Percentiles rank a stretch among this genome's conserved stretches.
Evolutionary conservation across 2,329 filamentous ascomycete genomes (phyloP).

Genomic region (Whalleya microplaca): DNA sequence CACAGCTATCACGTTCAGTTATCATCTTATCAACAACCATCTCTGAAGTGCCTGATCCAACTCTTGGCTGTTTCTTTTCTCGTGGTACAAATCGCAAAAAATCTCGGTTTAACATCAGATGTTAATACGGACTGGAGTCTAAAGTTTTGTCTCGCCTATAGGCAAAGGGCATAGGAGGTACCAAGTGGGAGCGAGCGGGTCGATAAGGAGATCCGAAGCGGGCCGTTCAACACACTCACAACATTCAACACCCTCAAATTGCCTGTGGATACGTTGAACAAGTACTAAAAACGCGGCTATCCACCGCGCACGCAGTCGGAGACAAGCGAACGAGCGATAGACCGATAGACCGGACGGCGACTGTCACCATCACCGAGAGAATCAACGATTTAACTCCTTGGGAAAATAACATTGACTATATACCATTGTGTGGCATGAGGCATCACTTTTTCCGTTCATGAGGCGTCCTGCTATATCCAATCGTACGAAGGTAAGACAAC

Average conservation of each 20-base stretch:
- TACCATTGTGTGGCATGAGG: slow-evolving; percentile 14
- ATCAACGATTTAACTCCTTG: slow-evolving; percentile 7
- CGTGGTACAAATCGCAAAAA: slow-evolving; percentile 1
- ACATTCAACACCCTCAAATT: slow-evolving; percentile 13
- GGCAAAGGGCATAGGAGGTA: neutral
- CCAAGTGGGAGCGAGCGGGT: slow-evolving; percentile 2
- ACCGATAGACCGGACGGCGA: slow-evolving; percentile 6
- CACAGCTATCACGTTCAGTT: neutral
- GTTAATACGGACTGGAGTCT: slow-evolving; percentile 8
- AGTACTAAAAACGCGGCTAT: slow-evolving; percentile 7
- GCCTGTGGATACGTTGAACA: slow-evolving; percentile 20
- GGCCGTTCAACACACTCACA: slow-evolving; percentile 3
- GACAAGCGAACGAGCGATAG: slow-evolving; percentile 8
- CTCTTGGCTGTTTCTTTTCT: neutral
- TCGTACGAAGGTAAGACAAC: slow-evolving; percentile 21
- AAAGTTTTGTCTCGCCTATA: slow-evolving; percentile 1
- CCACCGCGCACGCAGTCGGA: slow-evolving; percentile 8
- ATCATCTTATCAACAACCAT: neutral
- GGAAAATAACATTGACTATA: slow-evolving; percentile 5
- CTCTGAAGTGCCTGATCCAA: neutral
- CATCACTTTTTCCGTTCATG: slow-evolving; percentile 16
- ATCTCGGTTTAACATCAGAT: slow-evolving; percentile 9
- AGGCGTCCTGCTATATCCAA: slow-evolving; percentile 3
- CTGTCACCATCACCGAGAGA: slow-evolving; percentile 1
- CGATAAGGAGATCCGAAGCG: slow-evolving; percentile 1